phyloP scores from a whole-genome alignment of 331 rosid genomes.

The Rosa hybrid region DNA sequence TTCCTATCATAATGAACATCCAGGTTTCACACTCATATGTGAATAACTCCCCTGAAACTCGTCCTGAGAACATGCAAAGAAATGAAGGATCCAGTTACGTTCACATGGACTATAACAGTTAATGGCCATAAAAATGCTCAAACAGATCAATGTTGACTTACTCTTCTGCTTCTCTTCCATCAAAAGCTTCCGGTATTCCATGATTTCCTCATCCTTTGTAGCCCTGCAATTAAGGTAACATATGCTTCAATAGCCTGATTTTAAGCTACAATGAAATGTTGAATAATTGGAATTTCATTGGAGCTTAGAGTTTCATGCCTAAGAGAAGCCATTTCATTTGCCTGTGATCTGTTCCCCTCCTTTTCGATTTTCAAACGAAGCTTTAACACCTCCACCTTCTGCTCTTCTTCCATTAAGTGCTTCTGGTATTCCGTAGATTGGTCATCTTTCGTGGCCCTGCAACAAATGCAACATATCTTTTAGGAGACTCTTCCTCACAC shows the following conservation, averaged over 20 bases:
- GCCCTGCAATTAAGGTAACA: not conserved
- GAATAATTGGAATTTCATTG: not conserved
- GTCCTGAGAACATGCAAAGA: not conserved
- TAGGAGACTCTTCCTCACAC: not conserved
- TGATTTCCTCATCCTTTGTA: not conserved
- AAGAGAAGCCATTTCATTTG: not conserved
- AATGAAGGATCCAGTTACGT: not conserved
- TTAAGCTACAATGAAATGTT: not conserved
- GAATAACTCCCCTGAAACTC: not conserved
- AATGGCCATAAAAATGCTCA: not conserved
- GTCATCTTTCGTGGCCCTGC: not conserved
- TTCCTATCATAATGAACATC: not conserved
- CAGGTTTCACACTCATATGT: not conserved
- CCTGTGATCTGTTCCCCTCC: not conserved
- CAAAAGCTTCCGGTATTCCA: not conserved
- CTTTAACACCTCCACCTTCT: not conserved
- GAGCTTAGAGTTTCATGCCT: not conserved
- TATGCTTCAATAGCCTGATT: not conserved
- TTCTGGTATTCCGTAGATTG: not conserved
- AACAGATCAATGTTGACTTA: not conserved
- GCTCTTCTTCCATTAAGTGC: not conserved
- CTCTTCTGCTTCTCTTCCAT: constrained; percentile 8
- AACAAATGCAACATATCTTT: not conserved
- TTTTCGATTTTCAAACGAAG: not conserved
- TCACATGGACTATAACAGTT: not conserved